phyloP scores from a whole-genome alignment of 495 filamentous ascomycete genomes.

The Neurospora terricola region DNA sequence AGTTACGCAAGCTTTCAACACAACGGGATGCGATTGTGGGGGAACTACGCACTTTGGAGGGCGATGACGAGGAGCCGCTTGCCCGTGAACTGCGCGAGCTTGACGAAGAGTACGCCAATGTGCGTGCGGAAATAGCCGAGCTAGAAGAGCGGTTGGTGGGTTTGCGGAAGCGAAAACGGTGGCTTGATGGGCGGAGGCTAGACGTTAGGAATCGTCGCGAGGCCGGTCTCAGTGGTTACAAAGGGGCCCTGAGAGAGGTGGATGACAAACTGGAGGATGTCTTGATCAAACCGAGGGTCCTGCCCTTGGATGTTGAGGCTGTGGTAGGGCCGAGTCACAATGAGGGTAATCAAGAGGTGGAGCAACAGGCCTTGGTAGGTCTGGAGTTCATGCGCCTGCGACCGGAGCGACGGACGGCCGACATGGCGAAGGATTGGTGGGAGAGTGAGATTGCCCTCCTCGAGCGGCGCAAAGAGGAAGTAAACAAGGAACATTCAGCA shows the following conservation, averaged over 20 bases:
- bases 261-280: conserved; percentile 73
- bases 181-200: conserved; percentile 50
- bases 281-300: conserved; percentile 46
- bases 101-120: conserved; percentile 38
- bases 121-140: conserved; percentile 50
- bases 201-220: conserved; percentile 51
- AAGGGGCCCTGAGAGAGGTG: conserved; percentile 53
- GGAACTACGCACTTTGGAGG: conserved; percentile 31
- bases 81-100: conserved; percentile 47
- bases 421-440: conserved; percentile 74
- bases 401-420: conserved; percentile 58
- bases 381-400: conserved; percentile 47
- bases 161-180: conserved; percentile 53
- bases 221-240: conserved; percentile 41
- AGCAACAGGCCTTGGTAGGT: conserved; percentile 17
- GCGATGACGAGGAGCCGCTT: conserved; percentile 34
- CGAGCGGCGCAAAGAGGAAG: conserved; percentile 44
- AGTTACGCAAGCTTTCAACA: conserved; percentile 50
- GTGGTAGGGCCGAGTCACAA: conserved; percentile 13
- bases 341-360: conserved; percentile 9
- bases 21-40: conserved; percentile 36
- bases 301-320: conserved; percentile 31
- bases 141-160: conserved; percentile 54
- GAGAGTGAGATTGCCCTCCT: conserved; percentile 50
- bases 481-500: conserved; percentile 60